Conservation (phyloP, 257 asterid genomes). For the Solanum gracilifrons region DNA sequence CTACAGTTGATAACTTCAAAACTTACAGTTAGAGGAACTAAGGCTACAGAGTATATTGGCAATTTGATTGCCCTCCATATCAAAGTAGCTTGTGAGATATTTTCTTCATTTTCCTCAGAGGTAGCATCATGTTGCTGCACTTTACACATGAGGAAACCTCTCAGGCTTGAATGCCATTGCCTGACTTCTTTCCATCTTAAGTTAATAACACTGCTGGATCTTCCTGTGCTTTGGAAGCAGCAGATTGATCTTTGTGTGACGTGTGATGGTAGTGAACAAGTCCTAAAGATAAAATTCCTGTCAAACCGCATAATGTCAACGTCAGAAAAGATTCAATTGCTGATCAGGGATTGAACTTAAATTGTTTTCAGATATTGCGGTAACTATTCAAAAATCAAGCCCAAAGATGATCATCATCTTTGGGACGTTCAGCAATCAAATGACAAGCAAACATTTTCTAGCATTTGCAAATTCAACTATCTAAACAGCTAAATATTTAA, state of each 20-base stretch:
- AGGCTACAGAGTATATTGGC: conserved; percentile 59
- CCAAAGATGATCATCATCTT: not conserved
- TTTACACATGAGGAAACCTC: conserved; percentile 17
- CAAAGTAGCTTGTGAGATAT: conserved; percentile 50
- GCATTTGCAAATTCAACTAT: not conserved
- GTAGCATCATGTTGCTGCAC: conserved; percentile 8
- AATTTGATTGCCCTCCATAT: conserved; percentile 83
- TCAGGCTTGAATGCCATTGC: not conserved
- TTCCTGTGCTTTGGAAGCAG: conserved; percentile 2
- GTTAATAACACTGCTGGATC: not conserved
- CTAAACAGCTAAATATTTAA: not conserved
- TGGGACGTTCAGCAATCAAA: not conserved
- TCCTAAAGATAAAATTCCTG: conserved; percentile 6
- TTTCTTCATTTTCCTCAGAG: conserved; percentile 22
- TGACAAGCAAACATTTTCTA: not conserved
- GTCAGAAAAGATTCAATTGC: not conserved
- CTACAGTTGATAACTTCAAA: not conserved
- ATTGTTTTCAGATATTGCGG: not conserved
- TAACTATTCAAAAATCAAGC: not conserved
- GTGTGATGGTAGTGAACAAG: conserved; percentile 13
- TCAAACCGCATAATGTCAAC: not conserved
- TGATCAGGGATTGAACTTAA: not conserved
- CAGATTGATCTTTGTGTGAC: conserved; percentile 16
- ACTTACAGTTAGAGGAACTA: conserved; percentile 75
- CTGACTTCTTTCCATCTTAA: conserved; percentile 7